Evolutionary conservation across 2,329 filamentous ascomycete species (phyloP).

Genomic region (Colletotrichum australisinense): DNA sequence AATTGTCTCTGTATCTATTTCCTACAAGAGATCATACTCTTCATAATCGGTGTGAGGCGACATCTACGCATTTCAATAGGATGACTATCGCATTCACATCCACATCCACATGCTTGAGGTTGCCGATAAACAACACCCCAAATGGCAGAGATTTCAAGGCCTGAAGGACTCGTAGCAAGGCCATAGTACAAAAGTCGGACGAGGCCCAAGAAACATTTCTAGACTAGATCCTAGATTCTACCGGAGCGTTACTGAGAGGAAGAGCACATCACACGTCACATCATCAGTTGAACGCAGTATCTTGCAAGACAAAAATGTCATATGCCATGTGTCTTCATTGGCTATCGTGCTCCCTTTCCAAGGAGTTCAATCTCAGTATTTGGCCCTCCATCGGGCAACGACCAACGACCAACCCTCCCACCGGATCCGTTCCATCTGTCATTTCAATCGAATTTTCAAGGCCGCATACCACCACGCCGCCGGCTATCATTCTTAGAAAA

Average conservation of each 20-base stretch:
- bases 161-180: no score
- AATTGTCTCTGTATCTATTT: no score
- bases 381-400: conserved; percentile 35
- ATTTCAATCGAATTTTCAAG: conserved; percentile 34
- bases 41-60: no score
- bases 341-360: conserved; percentile 34
- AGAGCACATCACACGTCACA: background rate
- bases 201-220: no score
- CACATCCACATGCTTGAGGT: no score
- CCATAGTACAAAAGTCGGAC: no score
- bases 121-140: no score
- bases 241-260: no score
- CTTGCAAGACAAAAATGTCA: background rate
- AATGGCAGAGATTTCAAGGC: no score
- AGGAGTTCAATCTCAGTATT: conserved; percentile 37
- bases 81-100: no score
- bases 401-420: conserved; percentile 30
- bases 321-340: conserved; percentile 32
- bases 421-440: conserved; percentile 31
- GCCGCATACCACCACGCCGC: conserved; percentile 30
- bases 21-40: no score
- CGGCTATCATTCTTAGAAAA: conserved; percentile 35
- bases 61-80: no score
- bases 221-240: background rate
- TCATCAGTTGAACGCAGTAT: background rate